Percentiles rank a stretch among this genome's conserved stretches.
Conservation (phyloP, 164 flowering plant species). For the Nymphaea thermarum region DNA sequence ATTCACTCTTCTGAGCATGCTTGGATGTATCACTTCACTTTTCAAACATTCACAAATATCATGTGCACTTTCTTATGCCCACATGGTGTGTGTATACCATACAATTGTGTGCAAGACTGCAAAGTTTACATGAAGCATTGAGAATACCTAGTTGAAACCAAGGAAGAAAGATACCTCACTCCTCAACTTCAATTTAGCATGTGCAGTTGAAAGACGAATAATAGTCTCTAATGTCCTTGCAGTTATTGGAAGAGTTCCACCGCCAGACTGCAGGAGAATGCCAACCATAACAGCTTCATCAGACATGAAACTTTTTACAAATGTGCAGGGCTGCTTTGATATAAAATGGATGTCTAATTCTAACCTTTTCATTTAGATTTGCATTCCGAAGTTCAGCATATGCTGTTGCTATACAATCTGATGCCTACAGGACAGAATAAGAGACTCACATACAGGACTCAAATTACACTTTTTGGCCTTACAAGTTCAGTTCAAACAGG, state of each 20-base stretch:
- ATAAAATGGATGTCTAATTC: not conserved
- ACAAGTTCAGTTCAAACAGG: not conserved
- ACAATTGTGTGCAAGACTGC: too few relatives aligned
- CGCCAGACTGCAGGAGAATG: constrained; percentile 40
- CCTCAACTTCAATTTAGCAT: constrained; percentile 86
- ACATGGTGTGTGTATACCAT: too few relatives aligned
- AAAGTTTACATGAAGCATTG: not conserved
- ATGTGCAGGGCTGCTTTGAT: not conserved
- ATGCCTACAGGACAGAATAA: constrained; percentile 39
- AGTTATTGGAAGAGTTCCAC: constrained; percentile 97
- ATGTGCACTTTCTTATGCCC: too few relatives aligned
- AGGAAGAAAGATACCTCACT: constrained; percentile 37
- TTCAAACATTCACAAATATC: not conserved
- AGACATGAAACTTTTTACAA: too few relatives aligned
- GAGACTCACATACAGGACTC: not conserved
- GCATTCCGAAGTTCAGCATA: constrained; percentile 94
- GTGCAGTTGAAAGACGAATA: constrained; percentile 94
- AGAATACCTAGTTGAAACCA: too few relatives aligned
- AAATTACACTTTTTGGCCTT: too few relatives aligned
- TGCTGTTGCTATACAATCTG: constrained; percentile 79
- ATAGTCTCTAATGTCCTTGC: constrained; percentile 96
- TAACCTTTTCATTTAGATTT: constrained; percentile 61
- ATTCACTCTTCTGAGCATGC: not conserved
- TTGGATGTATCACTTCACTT: not conserved
- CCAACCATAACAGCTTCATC: not conserved